Evolutionary conservation across 495 filamentous ascomycete species (phyloP), one percentile per base, ranked within the genome.

Genomic region (Penicillium nucicola): DNA sequence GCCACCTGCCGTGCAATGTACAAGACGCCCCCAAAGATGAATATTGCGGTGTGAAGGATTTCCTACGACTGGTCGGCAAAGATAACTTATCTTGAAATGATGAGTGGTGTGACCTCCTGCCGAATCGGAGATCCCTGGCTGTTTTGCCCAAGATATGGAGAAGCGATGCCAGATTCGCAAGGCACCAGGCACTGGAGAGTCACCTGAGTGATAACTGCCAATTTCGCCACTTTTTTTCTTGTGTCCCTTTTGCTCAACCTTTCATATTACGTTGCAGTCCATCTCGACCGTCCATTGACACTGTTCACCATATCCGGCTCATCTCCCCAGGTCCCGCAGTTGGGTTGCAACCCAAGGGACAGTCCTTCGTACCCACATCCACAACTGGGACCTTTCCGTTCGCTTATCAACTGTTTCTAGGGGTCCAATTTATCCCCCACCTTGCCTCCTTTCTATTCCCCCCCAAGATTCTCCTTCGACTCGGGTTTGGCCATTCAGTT

Each of bases 181-280:
- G 55, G 55, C 61, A 45, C 25, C 17, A 22, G 17, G n/a, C 20
- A 22, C 20, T 3, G 20, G 20, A 22, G 20, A 30, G 52, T 61
- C 61, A 64, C 61, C 55, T 64, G 61, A 64, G 55, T 35, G 61
- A 64, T 64, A 61, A 61, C 55, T 52, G 48, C 39, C 33, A 25
- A 19, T 18, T 52, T 62, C 45, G 61, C 61, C 61, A 62, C 61
- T 44, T 56, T 55, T 50, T 51, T 37, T 39, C 39, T 32, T 10
- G 17, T 48, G 35, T 19, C 23, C 31, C 39, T 11, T 28, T 20
- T n/a, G n/a, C n/a, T 30, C 48, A 19, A 15, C 30, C n/a, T 32
- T 40, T 25, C 25, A 35, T 14, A 14, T 38, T n/a, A 15, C 13
- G 15, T 34, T 17, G 14, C 25, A 18, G 19, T 13, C 11, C 17